Evolutionary conservation across 2,329 filamentous ascomycete species (phyloP), one percentile per base, ranked within the genome.

Genomic region (Claviceps sorghi): DNA sequence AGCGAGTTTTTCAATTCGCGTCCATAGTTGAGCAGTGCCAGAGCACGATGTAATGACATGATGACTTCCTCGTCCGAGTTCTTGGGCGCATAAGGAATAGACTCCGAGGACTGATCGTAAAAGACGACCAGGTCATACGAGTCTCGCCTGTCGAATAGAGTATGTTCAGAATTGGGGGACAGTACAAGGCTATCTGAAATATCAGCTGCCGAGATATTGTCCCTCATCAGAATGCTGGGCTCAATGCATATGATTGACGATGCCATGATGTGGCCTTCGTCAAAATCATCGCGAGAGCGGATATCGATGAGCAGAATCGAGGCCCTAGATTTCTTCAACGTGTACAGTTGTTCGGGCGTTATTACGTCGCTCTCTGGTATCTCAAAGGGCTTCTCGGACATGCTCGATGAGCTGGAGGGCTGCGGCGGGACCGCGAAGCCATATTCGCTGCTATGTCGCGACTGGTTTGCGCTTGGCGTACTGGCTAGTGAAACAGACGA

Each of bases 211-310:
- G 81, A 82, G 21, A 83, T 75, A 46, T 80, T 83, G 45, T 83
- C 78, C 52, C 86, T 79, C 48, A 88, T 66, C 10, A 84, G 78
- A 45, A 94, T 78, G 26, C 72, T 75, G 2, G 90, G 88, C 61
- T 98, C 93, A 55, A 98, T 79, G 65, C 93, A 98, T 45, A 98
- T 88, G 41, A 89, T 86, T 6, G 80, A 83, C 52, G 83, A 83
- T 6, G 86, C 82, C 71, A 86, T 85, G 57, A 98, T 89, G 64
- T 98, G 93, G 0, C 93, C 93, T 48, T 84, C 77, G 59, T 97
- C 88, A 62, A 87, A 98, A 9, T 86, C 79, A 51, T 86, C 80
- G 29, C 93, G 82, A 52, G 79, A 73, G 41, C 93, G 83, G 43
- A 96, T 81, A 65, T 98, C 93, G 57, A 98, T 88, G 26, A 97